Base-by-base conservation (phyloP, 306 rosid species). In the Lablab purpureus region DNA sequence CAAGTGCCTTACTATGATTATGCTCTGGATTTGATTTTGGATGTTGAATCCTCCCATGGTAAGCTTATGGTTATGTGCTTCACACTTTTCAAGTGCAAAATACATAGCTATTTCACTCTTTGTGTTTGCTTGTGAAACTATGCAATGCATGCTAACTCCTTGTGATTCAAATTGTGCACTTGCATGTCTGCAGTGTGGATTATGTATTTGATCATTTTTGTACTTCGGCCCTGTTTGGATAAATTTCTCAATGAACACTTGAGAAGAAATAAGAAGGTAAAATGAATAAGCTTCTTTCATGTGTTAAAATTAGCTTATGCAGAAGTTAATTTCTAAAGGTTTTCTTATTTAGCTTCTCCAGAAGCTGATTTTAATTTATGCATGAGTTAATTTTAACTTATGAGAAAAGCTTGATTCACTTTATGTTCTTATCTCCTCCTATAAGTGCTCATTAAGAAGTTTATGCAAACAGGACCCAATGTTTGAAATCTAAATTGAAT, bases 1-100 rank as follows among this genome's bases (percentile, higher is more conserved):
- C 99, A 92, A 92, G 99, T 94, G 83, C 99, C 99, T 2, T 94
- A 94, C 78, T 94, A 94, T 74, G 99, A 94, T 80, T 94, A 94
- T 76, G 99, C 99, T 12, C 97, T 94, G 51, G 99, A 94, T 88
- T 91, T 94, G 36, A 94, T 94, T 84, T 86, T 94, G 91, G 99
- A 94, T 79, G 99, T 94, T 46, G 99, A 94, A 43, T 94, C 99
- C 72, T 94, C 99, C 65, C 99, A 94, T 18, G 99, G 99, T 92
- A 78, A 91, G 92, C 36, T 51, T 68, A 5, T 37, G 56, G 9
- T 59, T 41, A 0, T 45, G 6, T 32, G 49, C 43, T 25, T 65
- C 15, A 0, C 18, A 45, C 54, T 64, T 22, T 60, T 6, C 63
- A 17, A 41, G 43, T 68, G 18, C 2, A 0, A 22, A 22, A 58